phyloP scores from a whole-genome alignment of 495 filamentous ascomycete species.

The Penicillium daleae region DNA sequence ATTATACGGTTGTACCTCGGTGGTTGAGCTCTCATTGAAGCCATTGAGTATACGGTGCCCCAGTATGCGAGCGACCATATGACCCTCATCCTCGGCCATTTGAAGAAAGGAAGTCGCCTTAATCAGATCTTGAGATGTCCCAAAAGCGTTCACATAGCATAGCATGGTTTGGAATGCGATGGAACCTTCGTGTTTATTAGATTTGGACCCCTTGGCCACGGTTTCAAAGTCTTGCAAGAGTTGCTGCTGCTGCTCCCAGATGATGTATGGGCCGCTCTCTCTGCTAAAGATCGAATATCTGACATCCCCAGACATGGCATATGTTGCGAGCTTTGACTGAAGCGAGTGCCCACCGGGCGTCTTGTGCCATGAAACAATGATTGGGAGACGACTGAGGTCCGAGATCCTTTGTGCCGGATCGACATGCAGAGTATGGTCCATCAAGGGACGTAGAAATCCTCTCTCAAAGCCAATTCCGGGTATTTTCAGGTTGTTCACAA shows the following conservation, averaged over 20 bases:
- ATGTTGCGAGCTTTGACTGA: slow-evolving; percentile 31
- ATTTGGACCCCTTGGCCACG: slow-evolving; percentile 16
- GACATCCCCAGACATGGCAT: slow-evolving; percentile 26
- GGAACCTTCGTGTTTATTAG: slow-evolving; percentile 17
- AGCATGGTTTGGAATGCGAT: slow-evolving; percentile 32
- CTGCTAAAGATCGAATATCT: slow-evolving; percentile 30
- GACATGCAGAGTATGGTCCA: slow-evolving; percentile 27
- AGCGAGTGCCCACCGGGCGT: slow-evolving; percentile 24
- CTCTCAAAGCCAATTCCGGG: slow-evolving; percentile 27
- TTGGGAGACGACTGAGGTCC: slow-evolving; percentile 26
- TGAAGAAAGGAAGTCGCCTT: slow-evolving; percentile 31
- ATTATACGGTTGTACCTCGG: not conserved
- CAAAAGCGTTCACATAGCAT: slow-evolving; percentile 32
- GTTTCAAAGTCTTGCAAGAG: slow-evolving; percentile 28
- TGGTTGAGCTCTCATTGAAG: not conserved
- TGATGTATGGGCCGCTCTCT: slow-evolving; percentile 24
- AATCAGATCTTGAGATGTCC: slow-evolving; percentile 20
- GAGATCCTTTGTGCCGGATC: slow-evolving; percentile 30
- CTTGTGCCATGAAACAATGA: slow-evolving; percentile 32
- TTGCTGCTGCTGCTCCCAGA: slow-evolving; percentile 35
- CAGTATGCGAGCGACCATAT: slow-evolving; percentile 13
- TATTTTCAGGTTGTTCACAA: slow-evolving; percentile 24
- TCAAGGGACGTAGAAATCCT: slow-evolving; percentile 22
- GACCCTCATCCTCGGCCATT: slow-evolving; percentile 18
- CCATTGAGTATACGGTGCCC: slow-evolving; percentile 18